phyloP scores from a whole-genome alignment of 1,284 basidiomycete species.

The Hymenochaete sp. region DNA sequence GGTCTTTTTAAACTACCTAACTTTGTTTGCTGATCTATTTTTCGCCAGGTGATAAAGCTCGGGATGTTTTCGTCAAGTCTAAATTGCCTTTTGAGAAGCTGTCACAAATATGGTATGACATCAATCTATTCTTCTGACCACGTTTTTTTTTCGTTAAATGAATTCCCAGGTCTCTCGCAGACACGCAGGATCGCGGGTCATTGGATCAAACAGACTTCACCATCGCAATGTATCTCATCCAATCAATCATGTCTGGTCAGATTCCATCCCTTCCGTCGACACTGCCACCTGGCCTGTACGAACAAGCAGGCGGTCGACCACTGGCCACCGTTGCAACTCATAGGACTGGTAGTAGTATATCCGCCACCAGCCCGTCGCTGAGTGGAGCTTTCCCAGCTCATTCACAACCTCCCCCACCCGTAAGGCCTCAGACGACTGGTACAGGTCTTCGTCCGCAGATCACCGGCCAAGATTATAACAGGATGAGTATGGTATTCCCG shows the following conservation, averaged over 20 bases:
- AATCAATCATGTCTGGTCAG: conserved; percentile 80
- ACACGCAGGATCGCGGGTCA: conserved; percentile 85
- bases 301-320: conserved; percentile 57
- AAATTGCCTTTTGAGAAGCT: conserved; percentile 85
- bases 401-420: conserved; percentile 22
- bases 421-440: conserved; percentile 21
- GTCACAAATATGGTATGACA: conserved; percentile 85
- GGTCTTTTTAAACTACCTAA: not conserved
- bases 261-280: conserved; percentile 67
- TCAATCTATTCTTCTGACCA: not conserved
- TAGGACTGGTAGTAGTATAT: conserved; percentile 50
- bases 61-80: conserved; percentile 90
- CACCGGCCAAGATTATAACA: conserved; percentile 32
- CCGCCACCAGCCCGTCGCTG: conserved; percentile 41
- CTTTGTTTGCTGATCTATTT: conserved; percentile 8
- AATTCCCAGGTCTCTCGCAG: conserved; percentile 74
- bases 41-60: conserved; percentile 74
- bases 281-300: conserved; percentile 88
- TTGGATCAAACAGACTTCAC: conserved; percentile 92
- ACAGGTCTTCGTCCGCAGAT: conserved; percentile 30
- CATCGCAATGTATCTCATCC: conserved; percentile 95
- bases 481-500: conserved; percentile 9
- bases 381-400: conserved; percentile 30
- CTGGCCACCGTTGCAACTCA: conserved; percentile 41
- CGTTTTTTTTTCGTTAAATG: not conserved